Base-by-base conservation (phyloP, 352 stramenopile species). In the Saprolegnia diclina region DNA sequence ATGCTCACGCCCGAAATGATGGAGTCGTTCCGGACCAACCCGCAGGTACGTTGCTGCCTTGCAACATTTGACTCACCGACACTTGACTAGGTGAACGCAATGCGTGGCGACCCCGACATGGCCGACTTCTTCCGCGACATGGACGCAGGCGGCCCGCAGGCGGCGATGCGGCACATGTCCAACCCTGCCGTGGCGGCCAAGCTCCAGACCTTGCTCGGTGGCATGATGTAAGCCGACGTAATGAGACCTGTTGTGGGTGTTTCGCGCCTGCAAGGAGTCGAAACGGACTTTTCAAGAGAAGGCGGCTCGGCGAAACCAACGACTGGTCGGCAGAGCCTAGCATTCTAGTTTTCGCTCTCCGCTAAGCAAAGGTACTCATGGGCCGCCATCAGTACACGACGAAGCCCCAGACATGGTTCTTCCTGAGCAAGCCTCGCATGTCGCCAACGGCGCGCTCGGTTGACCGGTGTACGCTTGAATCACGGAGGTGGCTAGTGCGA, bases 141-240 rank as follows among this genome's bases (percentile, higher is more conserved):
- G 62, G 85, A 94, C 65, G 71, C 67, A 35, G 78, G 91, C 59
- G 85, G 85, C 10, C 85, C 85, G 37, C 90, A 82, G 54, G 85
- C 85, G 35, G 85, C 84, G 14, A 91, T 91, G 82, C 85, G 83
- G 53, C 85, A 94, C 79, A 91, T 91, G 82, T 94, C 85, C 21
- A 92, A 94, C 75, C 85, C 85, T 10, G 91, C 91, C 74, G 85
- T 94, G 45, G 84, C 83, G 57, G 79, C 89, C 74, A 77, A 92
- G 56, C 75, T 92, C 70, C 85, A 94, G 76, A 83, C 71, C 63
- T 72, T 87, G 35, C 90, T 92, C 82, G 74, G 70, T 56, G 63
- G 76, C 35, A 88, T 91, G 83, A 80, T 80, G 61, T 78, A 77
- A 65, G 56, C 78, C 81, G 71, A 65, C 19, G 21, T n/a, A 54